A percentile compares a stretch with the other conserved stretches of the same genome.
These are phyloP conservation scores for Syncephalis fuscata DNA, from an alignment of 371 early-diverging fungal species.

Conservation along the genomic window DNA sequence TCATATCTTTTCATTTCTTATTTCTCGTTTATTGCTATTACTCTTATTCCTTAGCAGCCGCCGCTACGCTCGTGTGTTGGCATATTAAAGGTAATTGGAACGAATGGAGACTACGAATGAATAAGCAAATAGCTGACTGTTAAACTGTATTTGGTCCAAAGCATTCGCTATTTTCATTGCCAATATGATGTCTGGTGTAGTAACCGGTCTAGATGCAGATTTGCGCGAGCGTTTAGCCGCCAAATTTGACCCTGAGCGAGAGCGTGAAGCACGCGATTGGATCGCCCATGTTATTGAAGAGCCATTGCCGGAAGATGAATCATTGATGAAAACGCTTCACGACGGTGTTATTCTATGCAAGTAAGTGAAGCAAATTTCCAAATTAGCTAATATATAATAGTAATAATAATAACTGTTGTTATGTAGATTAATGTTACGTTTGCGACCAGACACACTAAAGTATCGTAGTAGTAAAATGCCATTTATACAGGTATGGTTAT, in stretches of 20 bases:
- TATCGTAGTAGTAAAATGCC: constrained; percentile 50
- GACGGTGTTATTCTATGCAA: constrained; percentile 77
- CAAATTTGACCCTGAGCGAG: constrained; percentile 38
- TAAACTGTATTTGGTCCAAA: too few relatives aligned
- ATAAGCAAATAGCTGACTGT: too few relatives aligned
- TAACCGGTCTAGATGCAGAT: constrained; percentile 15
- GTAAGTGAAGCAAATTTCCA: constrained; percentile 22
- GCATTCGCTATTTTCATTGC: too few relatives aligned
- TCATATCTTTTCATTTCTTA: too few relatives aligned
- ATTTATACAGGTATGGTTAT: constrained; percentile 49
- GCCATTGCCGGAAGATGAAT: constrained; percentile 17
- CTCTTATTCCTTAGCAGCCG: too few relatives aligned
- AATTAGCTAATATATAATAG: background rate
- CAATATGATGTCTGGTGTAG: too few relatives aligned
- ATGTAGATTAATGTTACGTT: constrained; percentile 31
- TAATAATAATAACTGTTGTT: background rate
- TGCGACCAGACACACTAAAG: constrained; percentile 37
- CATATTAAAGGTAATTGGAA: too few relatives aligned
- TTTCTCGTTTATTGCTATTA: too few relatives aligned
- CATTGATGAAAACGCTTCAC: constrained; percentile 50
- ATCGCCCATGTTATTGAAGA: constrained; percentile 41
- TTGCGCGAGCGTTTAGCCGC: constrained; percentile 30
- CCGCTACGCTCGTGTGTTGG: too few relatives aligned
- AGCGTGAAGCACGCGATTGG: constrained; percentile 36
- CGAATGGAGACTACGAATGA: too few relatives aligned